Conservation (phyloP, 202 grass and related monocot species). For the Eragrostis tef region DNA sequence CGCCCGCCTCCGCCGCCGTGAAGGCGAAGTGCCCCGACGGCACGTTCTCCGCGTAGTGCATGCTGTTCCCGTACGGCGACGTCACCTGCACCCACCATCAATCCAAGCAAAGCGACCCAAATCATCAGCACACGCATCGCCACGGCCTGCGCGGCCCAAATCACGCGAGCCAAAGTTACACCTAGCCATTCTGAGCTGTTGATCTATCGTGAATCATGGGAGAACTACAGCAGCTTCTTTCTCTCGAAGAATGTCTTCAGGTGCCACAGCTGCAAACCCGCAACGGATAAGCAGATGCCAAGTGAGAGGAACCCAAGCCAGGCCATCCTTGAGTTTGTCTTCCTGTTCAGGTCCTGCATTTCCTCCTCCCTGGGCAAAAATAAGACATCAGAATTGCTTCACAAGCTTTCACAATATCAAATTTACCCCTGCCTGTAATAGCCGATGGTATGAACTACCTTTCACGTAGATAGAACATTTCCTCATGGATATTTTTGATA, state of each 20-base stretch:
- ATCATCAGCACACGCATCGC: not conserved
- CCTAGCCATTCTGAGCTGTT: not conserved
- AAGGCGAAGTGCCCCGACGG: constrained; percentile 87
- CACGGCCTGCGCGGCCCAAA: constrained; percentile 4
- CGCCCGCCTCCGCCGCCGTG: constrained; percentile 77
- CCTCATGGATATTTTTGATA: constrained; percentile 80
- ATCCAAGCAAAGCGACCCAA: not conserved
- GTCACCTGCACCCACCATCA: constrained; percentile 64
- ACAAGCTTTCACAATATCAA: not conserved
- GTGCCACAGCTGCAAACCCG: constrained; percentile 85
- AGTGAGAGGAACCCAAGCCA: constrained; percentile 92
- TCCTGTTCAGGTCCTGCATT: constrained; percentile 90
- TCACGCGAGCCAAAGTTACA: not conserved
- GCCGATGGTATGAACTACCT: constrained; percentile 47
- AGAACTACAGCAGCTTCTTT: constrained; percentile 84
- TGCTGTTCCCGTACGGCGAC: constrained; percentile 90
- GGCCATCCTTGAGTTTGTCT: constrained; percentile 88
- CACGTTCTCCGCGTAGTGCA: constrained; percentile 88
- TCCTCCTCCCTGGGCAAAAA: constrained; percentile 72
- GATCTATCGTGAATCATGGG: constrained; percentile 22
- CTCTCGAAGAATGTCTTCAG: constrained; percentile 98
- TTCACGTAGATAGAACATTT: constrained; percentile 92
- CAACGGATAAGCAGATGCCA: constrained; percentile 71
- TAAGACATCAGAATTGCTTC: constrained; percentile 6
- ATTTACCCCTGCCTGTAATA: not conserved